These are phyloP conservation scores for Hymenoscyphus fructigenus DNA, from an alignment of 2,329 filamentous ascomycete species.

Conservation along the genomic window DNA sequence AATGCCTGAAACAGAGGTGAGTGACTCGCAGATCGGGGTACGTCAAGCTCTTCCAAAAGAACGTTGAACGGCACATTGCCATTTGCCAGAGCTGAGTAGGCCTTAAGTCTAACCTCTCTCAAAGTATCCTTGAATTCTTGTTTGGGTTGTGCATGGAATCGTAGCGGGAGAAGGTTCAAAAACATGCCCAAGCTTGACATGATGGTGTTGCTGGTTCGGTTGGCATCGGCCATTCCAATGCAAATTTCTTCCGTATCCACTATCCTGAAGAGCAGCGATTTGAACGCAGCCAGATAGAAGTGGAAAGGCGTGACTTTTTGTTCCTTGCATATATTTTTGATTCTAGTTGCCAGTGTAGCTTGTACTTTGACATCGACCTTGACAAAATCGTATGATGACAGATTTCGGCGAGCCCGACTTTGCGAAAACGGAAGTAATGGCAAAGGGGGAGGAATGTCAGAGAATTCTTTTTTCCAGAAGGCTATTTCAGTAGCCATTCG, in stretches of 20 bases:
- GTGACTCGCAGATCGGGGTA: slow-evolving; percentile 40
- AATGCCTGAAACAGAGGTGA: slow-evolving; percentile 49
- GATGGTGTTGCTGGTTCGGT: slow-evolving; percentile 37
- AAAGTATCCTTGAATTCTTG: slow-evolving; percentile 29
- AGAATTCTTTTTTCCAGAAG: slow-evolving; percentile 39
- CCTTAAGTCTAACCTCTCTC: slow-evolving; percentile 27
- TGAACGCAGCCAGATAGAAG: slow-evolving; percentile 45
- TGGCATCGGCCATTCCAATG: slow-evolving; percentile 50
- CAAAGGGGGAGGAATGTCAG: slow-evolving; percentile 28
- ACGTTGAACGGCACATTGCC: slow-evolving; percentile 50
- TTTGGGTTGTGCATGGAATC: slow-evolving; percentile 12
- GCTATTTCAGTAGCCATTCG: slow-evolving; percentile 34
- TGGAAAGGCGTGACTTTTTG: slow-evolving; percentile 44
- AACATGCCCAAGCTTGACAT: slow-evolving; percentile 42
- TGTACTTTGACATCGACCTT: neutral
- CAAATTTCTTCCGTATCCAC: slow-evolving; percentile 23
- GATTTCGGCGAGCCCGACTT: neutral
- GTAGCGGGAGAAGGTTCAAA: slow-evolving; percentile 20
- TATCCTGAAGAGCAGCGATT: slow-evolving; percentile 21
- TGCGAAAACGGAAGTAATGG: slow-evolving; percentile 31
- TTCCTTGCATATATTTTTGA: slow-evolving; percentile 15
- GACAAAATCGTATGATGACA: slow-evolving; percentile 6
- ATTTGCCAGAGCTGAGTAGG: slow-evolving; percentile 42
- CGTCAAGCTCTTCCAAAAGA: slow-evolving; percentile 45
- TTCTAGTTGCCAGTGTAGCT: neutral